Conservation (phyloP, 495 filamentous ascomycete genomes). For the Thozetella sp. region DNA sequence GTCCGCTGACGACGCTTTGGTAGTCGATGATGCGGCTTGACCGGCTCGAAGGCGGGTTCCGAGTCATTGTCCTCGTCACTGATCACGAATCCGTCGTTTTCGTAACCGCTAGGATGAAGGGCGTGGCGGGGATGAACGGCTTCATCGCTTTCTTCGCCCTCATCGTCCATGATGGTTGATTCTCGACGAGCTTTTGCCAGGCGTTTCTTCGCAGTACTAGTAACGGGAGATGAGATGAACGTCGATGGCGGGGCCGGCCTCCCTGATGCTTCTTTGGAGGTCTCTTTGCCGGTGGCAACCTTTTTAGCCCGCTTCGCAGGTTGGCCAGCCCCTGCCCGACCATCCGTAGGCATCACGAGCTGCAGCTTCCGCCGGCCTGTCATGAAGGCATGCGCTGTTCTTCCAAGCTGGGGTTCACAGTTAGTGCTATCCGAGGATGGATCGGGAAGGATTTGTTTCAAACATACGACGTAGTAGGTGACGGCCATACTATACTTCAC, state of each 20-base stretch:
- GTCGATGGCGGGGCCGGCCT: conserved; percentile 68
- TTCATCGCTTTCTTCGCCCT: conserved; percentile 36
- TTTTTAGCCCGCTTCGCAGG: conserved; percentile 29
- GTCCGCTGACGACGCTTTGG: conserved; percentile 18
- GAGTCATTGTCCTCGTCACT: conserved; percentile 42
- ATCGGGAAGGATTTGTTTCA: not conserved
- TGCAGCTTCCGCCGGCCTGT: conserved; percentile 17
- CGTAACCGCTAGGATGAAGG: conserved; percentile 44
- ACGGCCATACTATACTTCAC: conserved; percentile 31
- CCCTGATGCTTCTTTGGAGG: conserved; percentile 64
- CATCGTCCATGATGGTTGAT: conserved; percentile 15
- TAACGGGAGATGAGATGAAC: conserved; percentile 81
- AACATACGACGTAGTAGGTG: conserved; percentile 37
- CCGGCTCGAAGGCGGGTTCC: conserved; percentile 63
- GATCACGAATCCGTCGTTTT: conserved; percentile 53
- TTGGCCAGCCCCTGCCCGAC: not conserved
- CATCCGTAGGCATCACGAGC: conserved; percentile 9
- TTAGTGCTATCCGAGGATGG: not conserved
- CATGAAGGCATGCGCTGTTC: conserved; percentile 26
- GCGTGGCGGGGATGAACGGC: conserved; percentile 22
- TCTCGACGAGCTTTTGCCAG: conserved; percentile 46
- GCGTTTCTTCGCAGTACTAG: conserved; percentile 26
- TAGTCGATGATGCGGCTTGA: conserved; percentile 38
- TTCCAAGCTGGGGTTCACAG: conserved; percentile 41
- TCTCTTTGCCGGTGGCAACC: conserved; percentile 24